phyloP scores from a whole-genome alignment of 176 grass and related monocot genomes.

The Triticum aestivum region IWGSC_CS_RefSeq_v2.1 NC_057806.1:536304773-536305272 shows the following conservation, averaged over 20 bases:
- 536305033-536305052: not conserved
- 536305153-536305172: no score
- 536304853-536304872: not conserved
- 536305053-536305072: not conserved
- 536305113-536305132: not conserved
- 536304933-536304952: not conserved
- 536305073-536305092: not conserved
- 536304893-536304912: conserved; percentile 1
- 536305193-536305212: no score
- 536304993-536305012: not conserved
- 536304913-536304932: not conserved
- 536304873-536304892: not conserved
- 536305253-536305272: no score
- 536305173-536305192: no score
- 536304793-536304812: accelerated
- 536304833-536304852: not conserved
- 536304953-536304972: not conserved
- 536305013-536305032: not conserved
- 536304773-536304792: not conserved
- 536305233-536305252: no score
- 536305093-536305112: not conserved
- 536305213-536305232: no score
- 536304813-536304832: not conserved
- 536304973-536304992: not conserved
- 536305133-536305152: no score